Evolutionary conservation across 441 rosid species (phyloP).

Genomic region (Geranium incanum): DNA sequence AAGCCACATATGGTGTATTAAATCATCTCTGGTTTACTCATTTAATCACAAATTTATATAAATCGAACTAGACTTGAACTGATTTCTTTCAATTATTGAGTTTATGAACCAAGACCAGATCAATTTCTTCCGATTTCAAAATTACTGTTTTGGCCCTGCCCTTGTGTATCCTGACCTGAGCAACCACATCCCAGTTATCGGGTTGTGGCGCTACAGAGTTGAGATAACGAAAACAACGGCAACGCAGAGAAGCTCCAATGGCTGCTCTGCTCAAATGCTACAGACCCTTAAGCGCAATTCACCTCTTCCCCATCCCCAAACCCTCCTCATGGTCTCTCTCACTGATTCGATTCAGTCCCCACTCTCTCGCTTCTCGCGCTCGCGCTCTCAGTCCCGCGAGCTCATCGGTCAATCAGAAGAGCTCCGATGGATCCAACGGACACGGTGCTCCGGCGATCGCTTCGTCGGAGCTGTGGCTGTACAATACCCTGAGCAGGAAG

Average conservation of each 20-base stretch:
- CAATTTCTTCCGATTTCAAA: too few species aligned
- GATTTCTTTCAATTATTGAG: too few species aligned
- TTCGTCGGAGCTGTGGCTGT: conserved; percentile 36
- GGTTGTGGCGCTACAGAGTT: neutral
- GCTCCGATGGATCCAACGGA: neutral
- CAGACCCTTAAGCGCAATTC: neutral
- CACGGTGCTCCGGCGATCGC: neutral
- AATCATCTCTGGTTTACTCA: too few species aligned
- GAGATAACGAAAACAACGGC: neutral
- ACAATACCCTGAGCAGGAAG: conserved; percentile 61
- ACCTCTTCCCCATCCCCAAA: neutral
- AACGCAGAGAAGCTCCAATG: neutral
- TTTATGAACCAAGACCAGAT: too few species aligned
- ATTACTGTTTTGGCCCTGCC: neutral
- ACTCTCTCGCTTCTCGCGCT: neutral
- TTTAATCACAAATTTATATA: too few species aligned
- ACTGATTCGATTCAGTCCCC: neutral
- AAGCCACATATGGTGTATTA: too few species aligned
- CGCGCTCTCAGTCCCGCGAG: neutral
- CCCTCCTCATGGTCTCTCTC: neutral
- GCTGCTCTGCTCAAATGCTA: conserved; percentile 9
- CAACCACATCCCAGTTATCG: neutral
- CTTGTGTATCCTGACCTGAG: neutral
- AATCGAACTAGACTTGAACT: too few species aligned
- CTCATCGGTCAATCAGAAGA: neutral